Conservation (phyloP, 495 filamentous ascomycete genomes). For the Aspergillus steynii region DNA sequence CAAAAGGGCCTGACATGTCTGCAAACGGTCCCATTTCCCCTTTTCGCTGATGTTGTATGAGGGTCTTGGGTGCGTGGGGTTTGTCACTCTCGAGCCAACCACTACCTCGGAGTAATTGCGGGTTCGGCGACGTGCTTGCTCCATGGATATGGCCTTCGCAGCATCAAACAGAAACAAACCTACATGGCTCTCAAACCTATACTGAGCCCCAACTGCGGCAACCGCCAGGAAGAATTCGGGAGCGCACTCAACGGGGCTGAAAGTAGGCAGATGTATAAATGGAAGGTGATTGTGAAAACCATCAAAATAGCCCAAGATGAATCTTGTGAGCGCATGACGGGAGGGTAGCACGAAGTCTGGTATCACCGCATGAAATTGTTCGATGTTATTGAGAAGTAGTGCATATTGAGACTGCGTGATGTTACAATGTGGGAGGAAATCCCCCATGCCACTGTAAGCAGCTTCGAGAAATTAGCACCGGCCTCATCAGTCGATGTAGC, state of each 20-base stretch:
- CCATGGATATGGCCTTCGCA: too few species aligned
- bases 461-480: neutral
- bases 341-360: neutral
- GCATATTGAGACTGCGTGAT: neutral
- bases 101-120: too few species aligned
- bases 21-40: too few species aligned
- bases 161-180: too few species aligned
- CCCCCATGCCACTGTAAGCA: neutral
- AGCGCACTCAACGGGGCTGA: neutral
- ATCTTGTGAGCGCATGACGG: neutral
- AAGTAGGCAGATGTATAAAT: neutral
- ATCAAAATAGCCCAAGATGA: neutral
- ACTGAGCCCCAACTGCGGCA: neutral
- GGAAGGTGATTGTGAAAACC: neutral
- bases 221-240: neutral
- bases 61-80: too few species aligned
- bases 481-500: too few species aligned
- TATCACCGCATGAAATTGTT: neutral
- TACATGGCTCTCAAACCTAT: constrained; percentile 1
- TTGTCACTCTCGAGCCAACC: too few species aligned
- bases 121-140: too few species aligned
- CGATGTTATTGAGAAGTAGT: neutral
- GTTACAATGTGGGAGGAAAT: neutral
- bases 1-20: too few species aligned
- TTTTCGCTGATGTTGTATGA: too few species aligned